A percentile compares a stretch with the other conserved stretches of the same genome.
Evolutionary conservation across 345 rosid genomes (phyloP).

Genomic region (Eucalyptus erythrocorys): DNA sequence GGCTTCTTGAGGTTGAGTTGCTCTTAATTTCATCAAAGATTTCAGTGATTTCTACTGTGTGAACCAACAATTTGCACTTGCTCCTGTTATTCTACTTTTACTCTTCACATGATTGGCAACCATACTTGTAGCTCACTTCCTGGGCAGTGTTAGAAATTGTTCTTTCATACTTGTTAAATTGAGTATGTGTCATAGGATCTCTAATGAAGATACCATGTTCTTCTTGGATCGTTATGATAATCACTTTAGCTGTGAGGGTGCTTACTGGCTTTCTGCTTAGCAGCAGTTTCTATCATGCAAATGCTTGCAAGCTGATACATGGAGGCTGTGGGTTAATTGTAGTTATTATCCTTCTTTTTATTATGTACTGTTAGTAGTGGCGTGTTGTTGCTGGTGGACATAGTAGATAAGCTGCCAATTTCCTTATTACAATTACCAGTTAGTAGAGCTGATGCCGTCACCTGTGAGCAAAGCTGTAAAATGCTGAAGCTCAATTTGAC

Average conservation of each 20-base stretch:
- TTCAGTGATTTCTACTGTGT: neutral
- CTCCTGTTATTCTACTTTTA: neutral
- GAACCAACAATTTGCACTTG: neutral
- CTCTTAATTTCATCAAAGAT: neutral
- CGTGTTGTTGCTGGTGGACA: neutral
- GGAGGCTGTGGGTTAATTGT: neutral
- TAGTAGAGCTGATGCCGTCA: neutral
- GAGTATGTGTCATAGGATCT: neutral
- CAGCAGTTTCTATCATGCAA: neutral
- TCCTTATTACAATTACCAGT: neutral
- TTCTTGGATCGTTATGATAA: neutral
- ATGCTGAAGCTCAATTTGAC: neutral
- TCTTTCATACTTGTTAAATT: neutral
- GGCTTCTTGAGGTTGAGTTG: conserved; percentile 72
- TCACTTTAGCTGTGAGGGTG: neutral
- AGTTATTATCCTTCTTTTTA: neutral
- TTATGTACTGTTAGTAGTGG: neutral
- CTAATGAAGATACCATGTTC: neutral
- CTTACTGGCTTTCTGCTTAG: neutral
- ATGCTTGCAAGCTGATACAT: neutral
- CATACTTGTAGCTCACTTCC: neutral
- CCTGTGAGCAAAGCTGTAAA: neutral
- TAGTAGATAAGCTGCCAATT: neutral
- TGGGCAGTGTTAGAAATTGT: neutral
- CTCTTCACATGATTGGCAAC: neutral